Base-by-base conservation (phyloP, 2,329 filamentous ascomycete genomes). In the Sporothrix humicola region DNA sequence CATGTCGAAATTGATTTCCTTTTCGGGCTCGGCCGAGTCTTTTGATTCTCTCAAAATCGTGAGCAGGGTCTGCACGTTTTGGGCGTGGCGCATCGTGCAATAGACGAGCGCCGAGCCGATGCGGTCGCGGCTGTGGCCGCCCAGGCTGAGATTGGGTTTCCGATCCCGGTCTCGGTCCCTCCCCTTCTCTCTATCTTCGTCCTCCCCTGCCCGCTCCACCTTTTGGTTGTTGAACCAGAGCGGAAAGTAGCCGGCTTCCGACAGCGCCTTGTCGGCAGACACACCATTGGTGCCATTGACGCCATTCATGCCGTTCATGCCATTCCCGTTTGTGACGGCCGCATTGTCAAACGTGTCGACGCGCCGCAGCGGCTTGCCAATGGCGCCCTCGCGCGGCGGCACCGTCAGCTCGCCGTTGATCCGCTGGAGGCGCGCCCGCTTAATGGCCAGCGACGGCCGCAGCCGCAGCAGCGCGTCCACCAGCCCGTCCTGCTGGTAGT, bases 1-100 rank as follows among this genome's bases (percentile, higher is more conserved):
- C 71, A 75, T 74, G 69, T 75, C 74, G 69, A 75, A 75, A 71
- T 65, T 69, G 66, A 73, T 52, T 17, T 74, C 72, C 15, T 44
- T 23, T n/a, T 69, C 31, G 2, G 31, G 31, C 31, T 37, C 31
- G 31, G 31, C 31, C 74, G 20, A 20, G 73, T 72, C 72, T 56
- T 48, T 63, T 20, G 74, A 75, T 58, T 75, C 69, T 42, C 37
- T 69, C 15, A 75, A 26, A 58, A 75, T 75, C 12, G 17, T 48
- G 26, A 58, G 37, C 12, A 75, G 63, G 1, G 23, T 50, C n/a
- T 72, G 68, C 72, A 72, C 48, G n/a, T 48, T 70, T 23, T 46
- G n/a, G 4, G 72, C 74, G 26, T 73, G 23, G 52, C 69, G 71
- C 23, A 74, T 68, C 7, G 58, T 70, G 58, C 52, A 63, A 54